Conservation (phyloP, 2,329 filamentous ascomycete genomes). For the Aspergillus sp. region DNA sequence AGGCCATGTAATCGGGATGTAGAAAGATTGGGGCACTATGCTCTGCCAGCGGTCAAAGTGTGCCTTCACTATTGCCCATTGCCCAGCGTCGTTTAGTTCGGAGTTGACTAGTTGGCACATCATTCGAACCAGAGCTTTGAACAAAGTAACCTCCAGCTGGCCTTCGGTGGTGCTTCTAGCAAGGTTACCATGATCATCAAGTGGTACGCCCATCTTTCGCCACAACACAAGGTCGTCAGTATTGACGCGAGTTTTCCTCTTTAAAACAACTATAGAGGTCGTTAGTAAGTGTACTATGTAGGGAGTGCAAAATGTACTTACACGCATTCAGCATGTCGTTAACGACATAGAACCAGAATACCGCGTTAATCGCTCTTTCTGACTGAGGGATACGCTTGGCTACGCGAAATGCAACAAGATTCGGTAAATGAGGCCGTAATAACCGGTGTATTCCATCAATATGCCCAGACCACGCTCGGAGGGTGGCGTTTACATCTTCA, state of each 20-base stretch:
- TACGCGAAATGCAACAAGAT: not conserved
- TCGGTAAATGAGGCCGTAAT: constrained; percentile 14
- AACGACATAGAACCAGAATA: constrained; percentile 23
- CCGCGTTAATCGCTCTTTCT: constrained; percentile 10
- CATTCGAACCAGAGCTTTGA: constrained; percentile 9
- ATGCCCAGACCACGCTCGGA: constrained; percentile 24
- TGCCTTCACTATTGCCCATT: constrained; percentile 6
- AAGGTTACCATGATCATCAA: not conserved
- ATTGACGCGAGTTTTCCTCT: constrained; percentile 2
- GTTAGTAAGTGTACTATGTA: not conserved
- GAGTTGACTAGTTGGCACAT: constrained; percentile 13
- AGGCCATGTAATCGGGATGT: constrained; percentile 7
- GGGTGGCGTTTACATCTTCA: constrained; percentile 22
- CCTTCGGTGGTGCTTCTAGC: not conserved
- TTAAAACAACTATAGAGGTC: constrained; percentile 1
- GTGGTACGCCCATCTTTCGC: constrained; percentile 9
- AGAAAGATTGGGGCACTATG: not conserved
- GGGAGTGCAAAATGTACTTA: not conserved
- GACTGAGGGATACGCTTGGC: constrained; percentile 5
- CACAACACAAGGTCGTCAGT: constrained; percentile 1
- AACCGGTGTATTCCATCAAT: constrained; percentile 21
- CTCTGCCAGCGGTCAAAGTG: constrained; percentile 8
- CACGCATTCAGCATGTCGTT: constrained; percentile 25
- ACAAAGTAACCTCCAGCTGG: not conserved
- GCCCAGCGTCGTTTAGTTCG: not conserved